These are phyloP conservation scores for Fusarium goolgardi DNA, from an alignment of 2,329 filamentous ascomycete species.

Conservation along the genomic window DNA sequence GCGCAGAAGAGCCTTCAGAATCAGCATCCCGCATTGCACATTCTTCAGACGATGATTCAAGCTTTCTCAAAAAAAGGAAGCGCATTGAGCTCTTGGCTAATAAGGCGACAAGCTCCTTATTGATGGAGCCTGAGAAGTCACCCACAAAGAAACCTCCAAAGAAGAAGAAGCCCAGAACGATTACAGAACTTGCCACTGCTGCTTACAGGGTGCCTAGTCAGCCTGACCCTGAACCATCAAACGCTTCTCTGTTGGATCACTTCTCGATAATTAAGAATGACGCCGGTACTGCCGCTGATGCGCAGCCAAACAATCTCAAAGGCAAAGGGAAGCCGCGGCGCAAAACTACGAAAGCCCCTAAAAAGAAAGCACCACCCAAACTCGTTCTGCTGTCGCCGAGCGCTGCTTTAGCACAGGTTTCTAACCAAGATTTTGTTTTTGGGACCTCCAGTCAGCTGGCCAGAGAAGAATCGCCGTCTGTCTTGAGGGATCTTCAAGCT, in stretches of 20 bases:
- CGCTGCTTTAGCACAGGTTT: slow-evolving; percentile 73
- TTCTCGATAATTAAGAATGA: slow-evolving; percentile 43
- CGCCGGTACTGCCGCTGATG: neutral
- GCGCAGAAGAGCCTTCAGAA: slow-evolving; percentile 46
- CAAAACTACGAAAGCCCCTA: slow-evolving; percentile 50
- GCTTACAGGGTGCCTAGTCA: slow-evolving; percentile 64
- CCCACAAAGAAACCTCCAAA: slow-evolving; percentile 66
- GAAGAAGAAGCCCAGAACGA: slow-evolving; percentile 80
- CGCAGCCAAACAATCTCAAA: slow-evolving; percentile 44
- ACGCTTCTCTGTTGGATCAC: slow-evolving; percentile 60
- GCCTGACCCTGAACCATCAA: slow-evolving; percentile 46
- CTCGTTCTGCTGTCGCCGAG: slow-evolving; percentile 73
- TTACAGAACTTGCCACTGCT: slow-evolving; percentile 81
- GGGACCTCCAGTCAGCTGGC: slow-evolving; percentile 88
- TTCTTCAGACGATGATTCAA: slow-evolving; percentile 46
- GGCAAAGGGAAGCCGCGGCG: slow-evolving; percentile 51
- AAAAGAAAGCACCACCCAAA: slow-evolving; percentile 57
- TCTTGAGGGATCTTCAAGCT: slow-evolving; percentile 70
- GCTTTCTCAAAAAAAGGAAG: slow-evolving; percentile 65
- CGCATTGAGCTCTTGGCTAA: slow-evolving; percentile 62
- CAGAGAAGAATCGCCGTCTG: slow-evolving; percentile 75
- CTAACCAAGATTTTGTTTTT: slow-evolving; percentile 82
- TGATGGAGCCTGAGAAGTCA: slow-evolving; percentile 44
- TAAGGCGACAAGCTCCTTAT: slow-evolving; percentile 42
- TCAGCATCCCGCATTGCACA: slow-evolving; percentile 27